Conservation (phyloP, 148 eudicot species). For the Vaccinium myrtillus region DNA sequence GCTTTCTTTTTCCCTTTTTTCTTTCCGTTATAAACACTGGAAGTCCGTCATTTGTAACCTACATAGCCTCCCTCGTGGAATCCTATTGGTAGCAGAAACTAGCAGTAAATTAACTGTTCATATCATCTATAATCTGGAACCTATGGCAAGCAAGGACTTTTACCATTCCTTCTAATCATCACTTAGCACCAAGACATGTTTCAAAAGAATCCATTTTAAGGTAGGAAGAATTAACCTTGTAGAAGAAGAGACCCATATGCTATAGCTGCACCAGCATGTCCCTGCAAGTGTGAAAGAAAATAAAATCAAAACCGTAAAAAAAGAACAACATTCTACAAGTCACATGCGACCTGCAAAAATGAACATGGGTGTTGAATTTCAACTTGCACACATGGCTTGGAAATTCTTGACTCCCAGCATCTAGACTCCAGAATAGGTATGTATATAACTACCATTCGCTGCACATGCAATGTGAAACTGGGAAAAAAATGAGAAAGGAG, state of each 20-base stretch:
- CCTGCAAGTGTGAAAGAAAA: constrained; percentile 44
- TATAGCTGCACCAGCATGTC: constrained; percentile 94
- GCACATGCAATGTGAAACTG: background rate
- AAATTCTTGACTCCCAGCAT: background rate
- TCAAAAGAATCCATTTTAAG: background rate
- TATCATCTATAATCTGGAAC: background rate
- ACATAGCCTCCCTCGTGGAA: background rate
- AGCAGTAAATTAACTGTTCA: background rate
- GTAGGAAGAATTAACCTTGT: constrained; percentile 44
- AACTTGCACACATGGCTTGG: background rate
- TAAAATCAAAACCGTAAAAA: background rate
- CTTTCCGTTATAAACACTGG: background rate
- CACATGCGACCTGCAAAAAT: background rate
- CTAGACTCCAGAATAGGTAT: background rate
- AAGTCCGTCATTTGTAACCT: background rate
- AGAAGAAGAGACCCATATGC: constrained; percentile 91
- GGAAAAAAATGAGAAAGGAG: background rate
- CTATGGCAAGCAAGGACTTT: background rate
- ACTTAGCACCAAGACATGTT: background rate
- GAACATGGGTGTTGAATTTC: background rate
- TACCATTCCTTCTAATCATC: background rate
- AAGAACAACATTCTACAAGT: background rate
- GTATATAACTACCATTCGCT: background rate
- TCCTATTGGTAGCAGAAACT: background rate
- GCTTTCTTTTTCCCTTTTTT: background rate